Percentiles rank a stretch among this genome's conserved stretches.
phyloP scores from a whole-genome alignment of 306 rosid genomes.

The Sesbania bispinosa region DNA sequence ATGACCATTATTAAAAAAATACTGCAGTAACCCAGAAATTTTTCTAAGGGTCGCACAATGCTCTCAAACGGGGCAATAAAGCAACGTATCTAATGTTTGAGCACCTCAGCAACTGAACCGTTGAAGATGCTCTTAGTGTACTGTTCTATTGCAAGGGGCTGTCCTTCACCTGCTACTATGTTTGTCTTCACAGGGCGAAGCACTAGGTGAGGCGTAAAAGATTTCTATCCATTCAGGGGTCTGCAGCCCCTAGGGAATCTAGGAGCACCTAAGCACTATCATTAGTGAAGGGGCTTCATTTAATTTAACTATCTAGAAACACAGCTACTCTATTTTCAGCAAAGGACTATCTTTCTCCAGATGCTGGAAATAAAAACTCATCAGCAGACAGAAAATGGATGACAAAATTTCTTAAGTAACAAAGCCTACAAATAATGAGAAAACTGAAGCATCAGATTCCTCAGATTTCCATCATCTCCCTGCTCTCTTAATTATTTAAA shows the following conservation, averaged over 20 bases:
- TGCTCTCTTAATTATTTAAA: not conserved
- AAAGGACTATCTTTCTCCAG: not conserved
- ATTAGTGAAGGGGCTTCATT: not conserved
- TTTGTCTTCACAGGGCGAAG: not conserved
- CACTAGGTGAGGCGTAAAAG: not conserved
- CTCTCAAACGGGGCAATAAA: no score
- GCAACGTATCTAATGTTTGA: no score
- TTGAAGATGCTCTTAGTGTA: no score
- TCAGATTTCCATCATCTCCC: slow-evolving; percentile 1
- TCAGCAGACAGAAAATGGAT: not conserved
- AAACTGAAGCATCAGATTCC: slow-evolving; percentile 8
- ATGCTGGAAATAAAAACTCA: slow-evolving; percentile 6
- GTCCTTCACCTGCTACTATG: not conserved
- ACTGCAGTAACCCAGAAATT: no score
- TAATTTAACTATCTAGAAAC: not conserved
- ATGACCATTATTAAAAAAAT: no score
- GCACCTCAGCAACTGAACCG: no score
- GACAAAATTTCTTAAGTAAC: not conserved
- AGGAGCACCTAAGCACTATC: not conserved
- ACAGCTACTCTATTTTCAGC: slow-evolving; percentile 5
- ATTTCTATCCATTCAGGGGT: slow-evolving; percentile 10
- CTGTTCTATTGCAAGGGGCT: not conserved
- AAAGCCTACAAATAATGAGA: slow-evolving; percentile 2
- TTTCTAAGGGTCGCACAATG: no score
- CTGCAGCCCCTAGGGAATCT: not conserved